These are phyloP conservation scores for Peniophora sp. DNA, from an alignment of 1,284 basidiomycete species.

Conservation along the genomic window DNA sequence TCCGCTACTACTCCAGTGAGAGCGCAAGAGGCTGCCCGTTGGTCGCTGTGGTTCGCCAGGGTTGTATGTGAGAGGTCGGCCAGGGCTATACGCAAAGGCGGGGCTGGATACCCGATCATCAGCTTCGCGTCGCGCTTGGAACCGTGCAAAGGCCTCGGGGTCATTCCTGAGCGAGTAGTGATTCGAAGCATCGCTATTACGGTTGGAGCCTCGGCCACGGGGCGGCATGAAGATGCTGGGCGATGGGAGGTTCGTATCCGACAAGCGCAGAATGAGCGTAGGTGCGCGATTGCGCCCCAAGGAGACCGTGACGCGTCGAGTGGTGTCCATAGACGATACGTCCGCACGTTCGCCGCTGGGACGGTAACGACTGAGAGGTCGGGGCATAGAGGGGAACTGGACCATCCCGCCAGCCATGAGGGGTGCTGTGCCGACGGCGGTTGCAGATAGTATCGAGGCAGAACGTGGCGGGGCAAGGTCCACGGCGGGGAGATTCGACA, in stretches of 20 bases:
- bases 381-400: slow-evolving; percentile 1
- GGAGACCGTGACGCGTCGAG: slow-evolving; percentile 49
- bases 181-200: too few species aligned
- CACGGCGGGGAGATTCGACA: not conserved
- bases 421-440: not conserved
- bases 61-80: too few species aligned
- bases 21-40: too few species aligned
- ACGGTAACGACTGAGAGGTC: slow-evolving; percentile 3
- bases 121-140: too few species aligned
- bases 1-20: too few species aligned
- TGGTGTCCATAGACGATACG: slow-evolving; percentile 7
- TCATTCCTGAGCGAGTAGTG: too few species aligned
- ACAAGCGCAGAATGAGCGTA: slow-evolving; percentile 54
- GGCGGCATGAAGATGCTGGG: not conserved
- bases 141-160: too few species aligned
- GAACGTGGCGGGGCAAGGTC: not conserved
- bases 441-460: not conserved
- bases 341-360: not conserved
- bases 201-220: too few species aligned
- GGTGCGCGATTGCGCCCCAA: slow-evolving; percentile 42
- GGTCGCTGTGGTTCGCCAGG: too few species aligned
- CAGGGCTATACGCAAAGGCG: too few species aligned
- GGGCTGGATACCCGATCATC: too few species aligned
- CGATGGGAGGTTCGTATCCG: slow-evolving; percentile 37
- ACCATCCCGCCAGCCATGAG: not conserved